These are phyloP conservation scores for Malassezia slooffiae DNA, from an alignment of 1,284 basidiomycete genomes.

Conservation along the genomic window DNA sequence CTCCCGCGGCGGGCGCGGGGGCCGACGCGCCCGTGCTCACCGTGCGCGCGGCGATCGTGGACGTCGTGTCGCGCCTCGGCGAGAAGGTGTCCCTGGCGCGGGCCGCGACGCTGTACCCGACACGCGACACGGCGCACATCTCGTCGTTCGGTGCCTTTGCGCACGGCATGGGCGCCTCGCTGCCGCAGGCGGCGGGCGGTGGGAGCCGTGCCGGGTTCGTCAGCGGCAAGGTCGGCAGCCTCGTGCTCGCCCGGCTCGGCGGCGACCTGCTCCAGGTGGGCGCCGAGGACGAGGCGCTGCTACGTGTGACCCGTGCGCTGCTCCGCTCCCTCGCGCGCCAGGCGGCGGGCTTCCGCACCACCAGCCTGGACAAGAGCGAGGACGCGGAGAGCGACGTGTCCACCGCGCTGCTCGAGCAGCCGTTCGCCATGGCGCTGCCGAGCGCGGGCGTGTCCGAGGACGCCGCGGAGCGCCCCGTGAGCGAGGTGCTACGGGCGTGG, in stretches of 20 bases:
- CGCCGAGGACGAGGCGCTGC: constrained; percentile 12
- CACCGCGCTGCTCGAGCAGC: constrained; percentile 62
- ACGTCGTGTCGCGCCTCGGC: constrained; percentile 71
- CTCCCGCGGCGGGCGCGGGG: constrained; percentile 2
- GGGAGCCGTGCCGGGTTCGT: constrained; percentile 58
- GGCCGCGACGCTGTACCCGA: constrained; percentile 60
- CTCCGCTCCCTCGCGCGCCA: constrained; percentile 71
- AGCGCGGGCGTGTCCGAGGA: constrained; percentile 16
- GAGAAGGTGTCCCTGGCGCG: constrained; percentile 76
- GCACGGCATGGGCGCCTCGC: constrained; percentile 53
- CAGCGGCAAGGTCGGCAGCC: constrained; percentile 15
- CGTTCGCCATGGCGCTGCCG: constrained; percentile 60
- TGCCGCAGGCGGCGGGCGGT: constrained; percentile 45
- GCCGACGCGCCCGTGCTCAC: constrained; percentile 50
- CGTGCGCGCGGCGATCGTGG: constrained; percentile 64
- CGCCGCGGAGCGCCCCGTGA: constrained; percentile 50
- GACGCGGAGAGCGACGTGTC: constrained; percentile 53
- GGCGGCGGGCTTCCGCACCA: constrained; percentile 71
- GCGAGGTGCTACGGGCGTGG: constrained; percentile 60
- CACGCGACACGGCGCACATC: constrained; percentile 51
- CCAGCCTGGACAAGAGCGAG: constrained; percentile 49
- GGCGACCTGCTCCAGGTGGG: constrained; percentile 19
- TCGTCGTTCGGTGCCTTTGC: constrained; percentile 63
- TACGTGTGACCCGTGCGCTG: constrained; percentile 50
- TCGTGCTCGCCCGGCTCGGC: constrained; percentile 25